Base-by-base conservation (phyloP, 1,139 yeast species). In the Candida tunisiensis region DNA sequence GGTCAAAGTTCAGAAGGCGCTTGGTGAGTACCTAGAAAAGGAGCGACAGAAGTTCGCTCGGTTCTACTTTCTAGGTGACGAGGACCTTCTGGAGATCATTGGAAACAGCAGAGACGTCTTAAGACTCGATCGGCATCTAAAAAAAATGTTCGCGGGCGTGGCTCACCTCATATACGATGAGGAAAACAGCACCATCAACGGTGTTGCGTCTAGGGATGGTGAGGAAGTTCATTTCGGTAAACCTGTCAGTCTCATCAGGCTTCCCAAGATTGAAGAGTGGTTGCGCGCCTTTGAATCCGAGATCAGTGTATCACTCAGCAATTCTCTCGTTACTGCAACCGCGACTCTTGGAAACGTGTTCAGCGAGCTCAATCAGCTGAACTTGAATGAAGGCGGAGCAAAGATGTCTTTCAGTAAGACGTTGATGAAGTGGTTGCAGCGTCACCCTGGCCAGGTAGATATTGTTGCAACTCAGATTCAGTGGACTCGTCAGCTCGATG, bases 11-110 rank as follows among this genome's bases (percentile, higher is more conserved):
- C 65, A 74, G 29, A 66, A 64, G 30, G 74, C 94, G 0, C 59
- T 88, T 11, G 62, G 74, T 2, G 91, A 79, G 10, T 88, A 74
- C 45, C 58, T 85, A 26, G 95, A 85, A 40, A 67, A 64, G 25
- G 93, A 85, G 42, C 57, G 96, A 36, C 75, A 68, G 26, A 36
- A 62, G 2, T 85, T 77, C 41, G 88, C 94, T 0, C 60, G 96
- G 25, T 77, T 85, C 34, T 83, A 75, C 41, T 85, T 88, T 43
- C 56, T 88, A 21, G 95, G 96, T 5, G 88, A 88, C 44, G 94
- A 83, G 36, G 95, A 85, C 45, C 55, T 88, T 22, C 53, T 88
- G 21, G 93, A 82, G 36, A 65, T 88, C 23, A 65, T 88, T 30
- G 94, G 95, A 3, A 64, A 73, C 32, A 58, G 73, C 0, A 52